Base-by-base conservation (phyloP, 2,329 filamentous ascomycete genomes). In the Tolypocladium endophyticum region DNA sequence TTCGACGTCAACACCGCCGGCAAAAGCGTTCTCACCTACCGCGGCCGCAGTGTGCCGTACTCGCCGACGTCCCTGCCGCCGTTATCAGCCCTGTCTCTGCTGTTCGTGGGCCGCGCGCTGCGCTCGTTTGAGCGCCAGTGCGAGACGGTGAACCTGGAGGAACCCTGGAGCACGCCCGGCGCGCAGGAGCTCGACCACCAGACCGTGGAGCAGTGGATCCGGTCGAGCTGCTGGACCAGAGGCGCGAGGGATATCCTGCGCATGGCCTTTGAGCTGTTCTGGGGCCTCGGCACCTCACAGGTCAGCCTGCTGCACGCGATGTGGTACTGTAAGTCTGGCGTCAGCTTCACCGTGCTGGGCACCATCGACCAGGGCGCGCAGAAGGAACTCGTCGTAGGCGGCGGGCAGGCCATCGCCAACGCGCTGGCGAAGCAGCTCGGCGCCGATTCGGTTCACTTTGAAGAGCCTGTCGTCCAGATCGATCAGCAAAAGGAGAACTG, bases 271-370 rank as follows among this genome's bases (percentile, higher is more conserved):
- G 47, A 52, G 47, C 47, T 52, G 47, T 33, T 52, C 18, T 52
- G 47, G 28, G 53, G 58, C 16, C 18, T 35, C 38, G 36, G 41
- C 6, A 57, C 33, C 12, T 41, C 58, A n/a, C 55, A 57, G 36
- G 47, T 57, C 16, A 59, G 36, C 23, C 25, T 43, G 55, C 55
- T 60, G 18, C 55, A 60, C 25, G 58, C 58, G 16, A 2, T 59
- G 20, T 56, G 53, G 52, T 59, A 50, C 23, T 59, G 58, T 30
- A 56, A 56, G 43, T 56, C 58, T 8, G 58, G 58, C n/a, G 33
- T 59, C 52, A 56, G 58, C 54, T 54, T 56, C 39, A 47, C 53
- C 38, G 54, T 52, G 25, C 8, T 59, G 20, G 28, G 35, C 28
- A 59, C 23, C 18, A 56, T n/a, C 39, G 58, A 59, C 20, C 25